Base-by-base conservation (phyloP, 257 asterid genomes). In the Nicotiana noctiflora region DNA sequence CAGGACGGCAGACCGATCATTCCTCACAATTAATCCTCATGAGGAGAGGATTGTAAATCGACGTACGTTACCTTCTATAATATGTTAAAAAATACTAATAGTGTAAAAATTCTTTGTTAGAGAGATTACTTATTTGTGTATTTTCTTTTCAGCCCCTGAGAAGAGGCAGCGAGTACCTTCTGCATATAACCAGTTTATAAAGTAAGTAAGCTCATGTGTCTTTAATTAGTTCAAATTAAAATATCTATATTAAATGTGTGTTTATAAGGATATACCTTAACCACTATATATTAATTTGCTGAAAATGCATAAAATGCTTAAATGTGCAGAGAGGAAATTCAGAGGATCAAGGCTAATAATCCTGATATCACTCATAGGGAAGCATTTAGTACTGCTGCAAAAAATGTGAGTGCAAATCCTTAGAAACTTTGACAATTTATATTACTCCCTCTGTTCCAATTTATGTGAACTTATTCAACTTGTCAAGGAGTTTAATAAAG, bases 381-480 rank as follows among this genome's bases (percentile, higher is more conserved):
- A 85, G 98, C 98, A 52, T 93, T 93, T 82, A 93, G 98, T 79
- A 93, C 97, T 85, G 98, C 98, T 85, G 98, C 98, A 49, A 93
- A 93, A 84, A 93, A 93, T 83, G 98, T 93, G 83, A 88, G 88
- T 84, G 40, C 63, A 25, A 63, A 37, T 17, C 14, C 21, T 65
- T 5, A 25, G 19, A 1, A n/a, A 40, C 68, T 2, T 46, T 11
- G n/a, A 44, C 40, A 27, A 0, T 9, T 2, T 25, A 68, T 15
- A 70, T 40, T n/a, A 31, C 46, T 40, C 0, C 46, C 46, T 40
- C 0, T 3, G 46, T 40, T 0, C 0, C 9, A 34, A 6, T 1
- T 34, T 7, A 6, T 37, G 46, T 29, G 31, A 29, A 29, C 31
- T 29, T 29, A 29, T 29, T 29, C 3, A 29, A 29, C 2, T 29